Conservation (phyloP, 2,329 filamentous ascomycete genomes). For the Talaromyces verruculosus region DNA sequence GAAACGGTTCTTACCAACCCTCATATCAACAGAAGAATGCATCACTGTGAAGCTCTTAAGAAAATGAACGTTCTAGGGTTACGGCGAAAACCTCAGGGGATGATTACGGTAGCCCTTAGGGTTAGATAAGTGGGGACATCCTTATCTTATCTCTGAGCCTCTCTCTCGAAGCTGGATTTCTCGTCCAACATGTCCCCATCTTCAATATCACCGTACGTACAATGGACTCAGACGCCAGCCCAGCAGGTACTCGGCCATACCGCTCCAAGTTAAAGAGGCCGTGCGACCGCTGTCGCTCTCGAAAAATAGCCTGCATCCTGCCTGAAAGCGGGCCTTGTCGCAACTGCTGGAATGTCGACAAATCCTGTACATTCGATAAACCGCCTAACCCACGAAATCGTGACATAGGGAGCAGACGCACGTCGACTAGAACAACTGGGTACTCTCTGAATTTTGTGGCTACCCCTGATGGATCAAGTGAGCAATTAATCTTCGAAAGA, state of each 20-base stretch:
- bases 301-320: slow-evolving; percentile 33
- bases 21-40: neutral
- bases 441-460: neutral
- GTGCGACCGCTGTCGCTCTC: slow-evolving; percentile 35
- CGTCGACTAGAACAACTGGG: no score
- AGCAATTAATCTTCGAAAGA: neutral
- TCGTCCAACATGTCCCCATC: neutral
- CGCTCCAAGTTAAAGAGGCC: slow-evolving; percentile 37
- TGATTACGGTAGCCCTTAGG: neutral
- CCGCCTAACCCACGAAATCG: slow-evolving; percentile 21
- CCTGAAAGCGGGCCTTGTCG: slow-evolving; percentile 31
- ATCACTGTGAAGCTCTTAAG: neutral
- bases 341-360: slow-evolving; percentile 27
- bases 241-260: slow-evolving; percentile 28
- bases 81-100: neutral
- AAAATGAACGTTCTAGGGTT: neutral
- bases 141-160: neutral
- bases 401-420: slow-evolving; percentile 26
- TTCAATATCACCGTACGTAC: neutral
- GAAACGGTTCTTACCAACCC: neutral
- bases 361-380: slow-evolving; percentile 14
- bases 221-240: slow-evolving; percentile 5
- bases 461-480: neutral
- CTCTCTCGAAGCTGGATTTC: neutral
- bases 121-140: neutral